Percentiles rank a stretch among this genome's conserved stretches.
These are phyloP conservation scores for Jamesozyma rosinii DNA, from an alignment of 805 yeast genomes.

Conservation along the genomic window DNA sequence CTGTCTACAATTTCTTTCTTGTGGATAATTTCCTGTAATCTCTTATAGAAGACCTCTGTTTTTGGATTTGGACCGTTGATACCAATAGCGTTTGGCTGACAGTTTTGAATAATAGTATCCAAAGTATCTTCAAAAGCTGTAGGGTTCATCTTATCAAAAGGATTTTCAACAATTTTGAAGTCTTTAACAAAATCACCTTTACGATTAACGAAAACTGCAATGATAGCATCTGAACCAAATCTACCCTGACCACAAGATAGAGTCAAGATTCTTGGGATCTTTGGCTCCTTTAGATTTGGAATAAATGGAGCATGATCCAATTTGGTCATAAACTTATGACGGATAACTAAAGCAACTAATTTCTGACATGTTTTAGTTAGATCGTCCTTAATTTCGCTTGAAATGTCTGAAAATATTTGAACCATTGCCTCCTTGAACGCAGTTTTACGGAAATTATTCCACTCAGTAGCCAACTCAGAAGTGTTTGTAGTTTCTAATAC, in stretches of 20 bases:
- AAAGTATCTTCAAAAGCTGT: constrained; percentile 60
- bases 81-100: constrained; percentile 83
- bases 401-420: constrained; percentile 55
- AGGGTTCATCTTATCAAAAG: constrained; percentile 41
- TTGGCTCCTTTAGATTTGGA: constrained; percentile 73
- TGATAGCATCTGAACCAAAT: constrained; percentile 70
- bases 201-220: constrained; percentile 71
- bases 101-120: constrained; percentile 46
- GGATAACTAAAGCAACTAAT: constrained; percentile 55
- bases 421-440: constrained; percentile 61
- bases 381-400: constrained; percentile 73
- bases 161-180: constrained; percentile 67
- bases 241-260: constrained; percentile 82
- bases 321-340: constrained; percentile 57
- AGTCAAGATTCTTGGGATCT: constrained; percentile 75
- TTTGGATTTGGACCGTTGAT: constrained; percentile 79
- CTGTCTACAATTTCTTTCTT: constrained; percentile 46
- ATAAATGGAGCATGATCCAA: constrained; percentile 91
- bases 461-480: constrained; percentile 61
- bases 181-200: constrained; percentile 70
- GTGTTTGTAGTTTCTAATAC: constrained; percentile 69
- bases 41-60: constrained; percentile 51
- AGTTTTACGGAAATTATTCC: constrained; percentile 70
- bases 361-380: constrained; percentile 69
- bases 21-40: constrained; percentile 47